Evolutionary conservation across 495 filamentous ascomycete genomes (phyloP).

Genomic region (Zalerion maritima): DNA sequence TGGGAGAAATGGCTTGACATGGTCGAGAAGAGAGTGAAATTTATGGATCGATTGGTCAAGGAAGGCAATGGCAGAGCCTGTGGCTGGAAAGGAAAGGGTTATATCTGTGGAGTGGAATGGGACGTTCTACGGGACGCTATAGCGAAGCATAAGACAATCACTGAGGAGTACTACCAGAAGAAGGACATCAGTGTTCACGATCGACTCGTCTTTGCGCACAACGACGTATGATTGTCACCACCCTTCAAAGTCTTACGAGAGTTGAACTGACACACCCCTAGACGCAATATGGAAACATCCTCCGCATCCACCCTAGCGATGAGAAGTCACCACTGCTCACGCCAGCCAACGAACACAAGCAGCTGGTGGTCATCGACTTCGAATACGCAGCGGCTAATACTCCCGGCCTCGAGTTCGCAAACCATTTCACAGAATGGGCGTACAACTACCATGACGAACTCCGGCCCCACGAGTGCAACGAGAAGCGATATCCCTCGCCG

Average conservation of each 20-base stretch:
- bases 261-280: conserved; percentile 21
- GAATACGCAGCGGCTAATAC: conserved; percentile 91
- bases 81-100: conserved; percentile 51
- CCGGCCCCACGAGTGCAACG: conserved; percentile 49
- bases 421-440: conserved; percentile 98
- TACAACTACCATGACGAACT: conserved; percentile 80
- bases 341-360: conserved; percentile 84
- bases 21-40: conserved; percentile 60
- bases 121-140: too few relatives aligned
- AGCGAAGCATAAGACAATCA: too few relatives aligned
- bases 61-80: conserved; percentile 19
- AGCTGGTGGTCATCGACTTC: conserved; percentile 94
- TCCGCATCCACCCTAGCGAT: conserved; percentile 70
- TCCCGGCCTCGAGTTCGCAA: conserved; percentile 83
- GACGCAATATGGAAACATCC: conserved; percentile 97
- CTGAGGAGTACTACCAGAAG: too few relatives aligned
- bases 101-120: conserved; percentile 81
- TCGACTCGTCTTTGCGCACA: conserved; percentile 85
- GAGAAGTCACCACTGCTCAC: conserved; percentile 73
- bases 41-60: conserved; percentile 54
- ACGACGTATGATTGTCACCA: conserved; percentile 54
- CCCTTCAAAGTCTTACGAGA: conserved; percentile 2
- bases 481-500: conserved; percentile 54
- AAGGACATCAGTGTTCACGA: conserved; percentile 58
- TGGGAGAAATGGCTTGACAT: conserved; percentile 91